Evolutionary conservation across 179 eudicot genomes (phyloP).

Genomic region (Actinidia polygama): DNA sequence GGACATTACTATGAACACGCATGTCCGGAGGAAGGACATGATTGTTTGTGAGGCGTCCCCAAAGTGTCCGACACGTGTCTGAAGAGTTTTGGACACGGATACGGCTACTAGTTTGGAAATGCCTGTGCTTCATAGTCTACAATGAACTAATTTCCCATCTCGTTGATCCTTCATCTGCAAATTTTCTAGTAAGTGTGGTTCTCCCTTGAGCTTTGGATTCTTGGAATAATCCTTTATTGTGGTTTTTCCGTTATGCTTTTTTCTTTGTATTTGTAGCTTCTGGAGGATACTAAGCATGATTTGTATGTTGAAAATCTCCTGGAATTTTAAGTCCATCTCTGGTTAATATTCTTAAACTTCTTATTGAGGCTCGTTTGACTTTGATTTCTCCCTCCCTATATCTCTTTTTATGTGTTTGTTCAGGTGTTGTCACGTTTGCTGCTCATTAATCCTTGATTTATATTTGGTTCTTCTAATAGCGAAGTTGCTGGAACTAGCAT

Average conservation of each 20-base stretch:
- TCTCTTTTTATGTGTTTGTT: not conserved
- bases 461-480: slow-evolving; percentile 91
- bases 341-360: slow-evolving; percentile 79
- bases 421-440: slow-evolving; percentile 4
- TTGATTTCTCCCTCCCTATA: slow-evolving; percentile 5
- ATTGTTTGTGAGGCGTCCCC: too few relatives aligned
- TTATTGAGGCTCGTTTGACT: slow-evolving; percentile 56
- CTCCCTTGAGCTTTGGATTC: too few relatives aligned
- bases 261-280: too few relatives aligned
- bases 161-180: too few relatives aligned
- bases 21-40: too few relatives aligned
- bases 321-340: slow-evolving; percentile 94
- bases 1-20: too few relatives aligned
- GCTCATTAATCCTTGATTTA: slow-evolving; percentile 24
- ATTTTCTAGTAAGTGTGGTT: too few relatives aligned
- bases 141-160: too few relatives aligned
- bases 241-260: slow-evolving; percentile 23
- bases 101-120: too few relatives aligned
- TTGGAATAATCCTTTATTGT: not conserved
- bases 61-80: too few relatives aligned
- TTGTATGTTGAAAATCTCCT: slow-evolving; percentile 97
- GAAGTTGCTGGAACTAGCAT: slow-evolving; percentile 95
- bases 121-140: too few relatives aligned
- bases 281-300: slow-evolving; percentile 88
- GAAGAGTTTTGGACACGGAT: too few relatives aligned